Base-by-base conservation (phyloP, 306 rosid species). In the Vigna reflexopilosa region DNA sequence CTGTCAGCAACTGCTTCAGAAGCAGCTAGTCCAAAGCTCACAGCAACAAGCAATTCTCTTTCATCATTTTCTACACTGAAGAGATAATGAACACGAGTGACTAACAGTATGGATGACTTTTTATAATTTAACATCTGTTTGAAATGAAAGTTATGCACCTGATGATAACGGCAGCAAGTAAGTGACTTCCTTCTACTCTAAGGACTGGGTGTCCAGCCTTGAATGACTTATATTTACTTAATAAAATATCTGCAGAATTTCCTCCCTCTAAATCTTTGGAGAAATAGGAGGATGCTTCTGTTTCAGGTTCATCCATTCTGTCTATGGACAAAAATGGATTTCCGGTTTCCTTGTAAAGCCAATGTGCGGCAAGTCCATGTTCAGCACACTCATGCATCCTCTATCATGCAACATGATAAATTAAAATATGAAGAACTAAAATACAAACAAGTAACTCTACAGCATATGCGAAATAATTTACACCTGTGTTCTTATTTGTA, bases 301-400 rank as follows among this genome's bases (percentile, higher is more conserved):
- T 83, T 83, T 87, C 87, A 52, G 89, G 86, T 70, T 87, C 90
- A 72, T 92, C 89, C 70, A 71, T 79, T 86, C 80, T 70, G 78
- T 78, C 82, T 77, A 70, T 49, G 61, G 84, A 84, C 48, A 88
- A 78, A 61, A 88, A 73, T 11, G 89, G 88, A 82, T 83, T 85
- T 77, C 90, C 97, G 17, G 93, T 83, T 84, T 94, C 97, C 84
- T 94, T 94, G 82, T 94, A 94, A 80, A 94, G 97, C 98, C 98
- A 94, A 86, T 94, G 98, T 42, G 98, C 97, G 34, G 98, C 98
- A 77, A 89, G 93, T 83, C 98, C 98, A 84, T 94, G 92, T 81
- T 94, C 98, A 75, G 98, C 98, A 86, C 86, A 82, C 75, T 94
- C 95, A 34, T 94, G 98, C 98, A 94, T 92, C 89, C 95, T 94